These are phyloP conservation scores for Phylloporus sp. DNA, from an alignment of 768 basidiomycete species.

Conservation along the genomic window DNA sequence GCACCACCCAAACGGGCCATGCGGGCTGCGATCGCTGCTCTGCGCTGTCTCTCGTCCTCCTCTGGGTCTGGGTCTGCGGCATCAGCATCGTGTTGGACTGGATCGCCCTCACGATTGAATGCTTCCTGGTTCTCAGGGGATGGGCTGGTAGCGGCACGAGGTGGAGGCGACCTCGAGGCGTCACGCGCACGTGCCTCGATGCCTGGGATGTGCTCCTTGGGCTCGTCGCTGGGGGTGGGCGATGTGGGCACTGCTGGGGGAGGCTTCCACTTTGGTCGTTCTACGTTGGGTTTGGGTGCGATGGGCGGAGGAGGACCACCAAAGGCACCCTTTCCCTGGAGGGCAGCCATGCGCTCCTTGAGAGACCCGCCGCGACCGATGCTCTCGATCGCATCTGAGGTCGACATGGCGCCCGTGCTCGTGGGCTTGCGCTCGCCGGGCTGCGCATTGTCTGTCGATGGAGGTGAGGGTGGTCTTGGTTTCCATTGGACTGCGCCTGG, in stretches of 20 bases:
- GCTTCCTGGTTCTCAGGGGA: slow-evolving; percentile 10
- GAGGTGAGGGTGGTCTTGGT: slow-evolving; percentile 51
- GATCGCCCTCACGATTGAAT: slow-evolving; percentile 28
- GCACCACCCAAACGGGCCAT: slow-evolving; percentile 93
- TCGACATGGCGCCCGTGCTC: slow-evolving; percentile 56
- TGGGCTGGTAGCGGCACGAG: slow-evolving; percentile 18
- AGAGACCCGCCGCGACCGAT: slow-evolving; percentile 78
- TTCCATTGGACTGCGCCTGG: slow-evolving; percentile 71
- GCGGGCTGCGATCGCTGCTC: slow-evolving; percentile 85
- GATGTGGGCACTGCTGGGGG: slow-evolving; percentile 53
- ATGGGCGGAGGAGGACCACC: slow-evolving; percentile 51
- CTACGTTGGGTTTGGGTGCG: slow-evolving; percentile 47
- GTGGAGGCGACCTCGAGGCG: slow-evolving; percentile 35
- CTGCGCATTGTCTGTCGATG: slow-evolving; percentile 23
- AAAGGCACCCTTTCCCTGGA: slow-evolving; percentile 82
- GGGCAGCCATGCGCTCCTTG: slow-evolving; percentile 92
- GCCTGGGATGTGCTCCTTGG: slow-evolving; percentile 27
- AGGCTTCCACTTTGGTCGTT: slow-evolving; percentile 85
- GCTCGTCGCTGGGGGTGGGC: slow-evolving; percentile 38
- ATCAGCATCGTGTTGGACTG: slow-evolving; percentile 18
- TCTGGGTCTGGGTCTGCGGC: slow-evolving; percentile 45
- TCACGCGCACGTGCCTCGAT: slow-evolving; percentile 21
- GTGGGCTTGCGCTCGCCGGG: slow-evolving; percentile 21
- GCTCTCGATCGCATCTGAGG: slow-evolving; percentile 83
- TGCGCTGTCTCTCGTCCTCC: slow-evolving; percentile 67